A percentile compares a stretch with the other conserved stretches of the same genome.
Conservation (phyloP, 2,329 filamentous ascomycete species). For the Cercospora janseana region DNA sequence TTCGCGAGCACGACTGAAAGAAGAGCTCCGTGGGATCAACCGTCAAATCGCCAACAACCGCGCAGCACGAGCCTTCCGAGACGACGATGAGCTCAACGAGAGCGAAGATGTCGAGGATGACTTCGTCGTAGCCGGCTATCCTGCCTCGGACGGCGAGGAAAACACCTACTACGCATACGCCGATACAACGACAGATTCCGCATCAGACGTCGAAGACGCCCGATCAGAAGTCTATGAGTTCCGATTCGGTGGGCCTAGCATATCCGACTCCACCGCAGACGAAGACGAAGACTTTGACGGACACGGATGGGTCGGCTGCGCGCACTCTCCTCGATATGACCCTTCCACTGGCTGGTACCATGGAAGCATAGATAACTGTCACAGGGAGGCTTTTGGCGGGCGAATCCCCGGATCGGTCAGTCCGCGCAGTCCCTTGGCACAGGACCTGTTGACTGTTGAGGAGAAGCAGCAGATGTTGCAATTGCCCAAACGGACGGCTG, state of each 20-base stretch:
- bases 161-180: conserved; percentile 36
- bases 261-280: conserved; percentile 26
- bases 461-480: neutral
- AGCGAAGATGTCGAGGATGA: conserved; percentile 32
- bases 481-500: conserved; percentile 3
- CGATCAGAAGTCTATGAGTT: conserved; percentile 34
- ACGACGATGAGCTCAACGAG: conserved; percentile 30
- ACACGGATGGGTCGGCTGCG: conserved; percentile 17
- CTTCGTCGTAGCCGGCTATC: conserved; percentile 32
- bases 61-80: conserved; percentile 30
- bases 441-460: neutral
- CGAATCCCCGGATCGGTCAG: conserved; percentile 15
- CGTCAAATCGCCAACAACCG: conserved; percentile 36
- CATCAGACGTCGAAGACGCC: conserved; percentile 28
- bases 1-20: conserved; percentile 33
- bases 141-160: conserved; percentile 35
- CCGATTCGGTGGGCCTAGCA: conserved; percentile 23
- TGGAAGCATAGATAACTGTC: conserved; percentile 35
- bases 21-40: conserved; percentile 35
- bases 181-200: conserved; percentile 32
- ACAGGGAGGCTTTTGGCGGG: conserved; percentile 17
- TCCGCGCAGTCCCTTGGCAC: conserved; percentile 21
- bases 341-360: conserved; percentile 36
- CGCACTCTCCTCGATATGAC: conserved; percentile 29
- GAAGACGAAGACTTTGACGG: conserved; percentile 26